Evolutionary conservation across 495 filamentous ascomycete genomes (phyloP).

Genomic region (Penicillium samsonianum): DNA sequence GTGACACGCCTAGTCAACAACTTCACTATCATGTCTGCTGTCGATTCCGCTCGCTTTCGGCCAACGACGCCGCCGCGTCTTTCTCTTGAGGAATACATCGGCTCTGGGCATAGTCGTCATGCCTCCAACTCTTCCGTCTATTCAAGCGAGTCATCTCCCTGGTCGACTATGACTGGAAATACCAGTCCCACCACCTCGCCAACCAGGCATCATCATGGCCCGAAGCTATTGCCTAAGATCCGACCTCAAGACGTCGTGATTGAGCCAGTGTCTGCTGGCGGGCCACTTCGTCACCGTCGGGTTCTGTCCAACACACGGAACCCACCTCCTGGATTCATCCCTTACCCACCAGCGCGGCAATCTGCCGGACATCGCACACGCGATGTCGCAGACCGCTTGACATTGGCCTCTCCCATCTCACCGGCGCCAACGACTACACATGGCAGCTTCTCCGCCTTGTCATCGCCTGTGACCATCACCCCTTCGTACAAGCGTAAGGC

Average conservation of each 20-base stretch:
- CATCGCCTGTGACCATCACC: slow-evolving; percentile 68
- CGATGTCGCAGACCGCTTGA: slow-evolving; percentile 63
- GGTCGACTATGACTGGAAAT: slow-evolving; percentile 67
- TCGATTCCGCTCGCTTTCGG: slow-evolving; percentile 46
- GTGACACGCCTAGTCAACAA: not conserved
- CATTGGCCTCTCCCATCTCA: slow-evolving; percentile 54
- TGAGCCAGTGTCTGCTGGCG: slow-evolving; percentile 48
- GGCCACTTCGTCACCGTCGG: slow-evolving; percentile 52
- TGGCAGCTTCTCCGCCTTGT: slow-evolving; percentile 39
- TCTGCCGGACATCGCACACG: slow-evolving; percentile 57
- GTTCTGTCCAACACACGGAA: slow-evolving; percentile 60
- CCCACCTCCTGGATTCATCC: slow-evolving; percentile 47
- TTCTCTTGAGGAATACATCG: slow-evolving; percentile 34
- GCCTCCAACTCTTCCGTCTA: slow-evolving; percentile 53
- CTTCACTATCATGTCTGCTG: slow-evolving; percentile 46
- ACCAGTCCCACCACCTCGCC: slow-evolving; percentile 76
- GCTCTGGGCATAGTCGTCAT: slow-evolving; percentile 44
- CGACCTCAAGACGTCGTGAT: slow-evolving; percentile 80
- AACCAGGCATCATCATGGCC: slow-evolving; percentile 72
- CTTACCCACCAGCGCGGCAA: slow-evolving; percentile 42
- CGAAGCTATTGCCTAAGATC: slow-evolving; percentile 83
- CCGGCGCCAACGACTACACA: slow-evolving; percentile 42
- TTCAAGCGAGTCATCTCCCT: slow-evolving; percentile 74
- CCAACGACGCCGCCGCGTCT: slow-evolving; percentile 49
- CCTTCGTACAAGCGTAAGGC: slow-evolving; percentile 49